Base-by-base conservation (phyloP, 768 basidiomycete species). In the Leccinum disarticulatum region DNA sequence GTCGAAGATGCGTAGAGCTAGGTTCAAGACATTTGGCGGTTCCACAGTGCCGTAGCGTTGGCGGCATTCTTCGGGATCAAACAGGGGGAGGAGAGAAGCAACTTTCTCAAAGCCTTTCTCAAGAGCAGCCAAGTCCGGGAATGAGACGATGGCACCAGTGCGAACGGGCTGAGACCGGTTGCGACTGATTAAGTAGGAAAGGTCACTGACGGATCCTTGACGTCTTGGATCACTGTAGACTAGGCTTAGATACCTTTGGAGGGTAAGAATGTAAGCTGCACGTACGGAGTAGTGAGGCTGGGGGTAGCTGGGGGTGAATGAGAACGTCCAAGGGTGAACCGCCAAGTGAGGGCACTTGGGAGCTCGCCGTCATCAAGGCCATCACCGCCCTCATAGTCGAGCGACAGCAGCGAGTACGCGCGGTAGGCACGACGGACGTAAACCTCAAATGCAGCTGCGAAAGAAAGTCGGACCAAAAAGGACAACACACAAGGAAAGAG, bases 301-400 rank as follows among this genome's bases (percentile, higher is more conserved):
- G 93, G 94, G 3, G 94, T 95, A 5, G 90, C 81, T 1, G 93
- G 93, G 33, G 91, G 90, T 17, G 91, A 91, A 71, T 91, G 90
- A 1, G 91, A 88, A 70, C 88, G 88, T 49, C 93, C 91, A 48
- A 98, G 82, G 73, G 94, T 95, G 85, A 99, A 99, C 43, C 92
- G 84, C 97, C 97, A 98, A 6, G 87, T 93, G 27, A 96, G 81
- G 53, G 90, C 84, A 62, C 83, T 82, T 13, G 91, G 89, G 3
- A 84, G 82, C 61, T 95, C 93, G 31, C 89, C 91, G 61, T 93
- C 91, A 65, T 93, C 93, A 19, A 84, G 70, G 19, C 85, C 83
- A 68, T 95, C 91, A 4, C 93, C 96, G 71, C 95, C 93, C 69
- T 98, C 94, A 71, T 96, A 95, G 72, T 98, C 96, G 59, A 99